phyloP scores from a whole-genome alignment of 331 rosid species.

The Erythrophleum ivorense region DNA sequence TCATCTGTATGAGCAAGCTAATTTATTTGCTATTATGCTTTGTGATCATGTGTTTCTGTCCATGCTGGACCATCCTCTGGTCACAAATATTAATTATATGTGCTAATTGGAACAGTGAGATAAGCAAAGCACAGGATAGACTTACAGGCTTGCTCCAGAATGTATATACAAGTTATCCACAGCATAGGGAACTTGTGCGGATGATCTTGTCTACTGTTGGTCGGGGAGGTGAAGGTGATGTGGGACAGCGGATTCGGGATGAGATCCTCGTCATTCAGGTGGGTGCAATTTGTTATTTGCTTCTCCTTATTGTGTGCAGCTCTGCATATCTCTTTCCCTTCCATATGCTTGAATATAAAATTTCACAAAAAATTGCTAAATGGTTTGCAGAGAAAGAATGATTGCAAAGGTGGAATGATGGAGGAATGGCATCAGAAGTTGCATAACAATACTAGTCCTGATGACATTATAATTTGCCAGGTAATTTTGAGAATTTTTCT shows the following conservation, averaged over 20 bases:
- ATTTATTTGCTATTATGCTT: slow-evolving; percentile 28
- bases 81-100: slow-evolving; percentile 25
- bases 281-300: slow-evolving; percentile 32
- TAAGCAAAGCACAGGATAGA: slow-evolving; percentile 94
- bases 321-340: slow-evolving; percentile 32
- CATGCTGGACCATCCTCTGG: slow-evolving; percentile 33
- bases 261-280: slow-evolving; percentile 98
- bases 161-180: slow-evolving; percentile 74
- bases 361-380: slow-evolving; percentile 32
- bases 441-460: slow-evolving; percentile 99
- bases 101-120: slow-evolving; percentile 72
- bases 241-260: slow-evolving; percentile 98
- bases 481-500: slow-evolving; percentile 54
- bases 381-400: slow-evolving; percentile 74
- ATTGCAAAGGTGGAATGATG: slow-evolving; percentile 94
- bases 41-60: slow-evolving; percentile 16
- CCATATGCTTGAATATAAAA: slow-evolving; percentile 27
- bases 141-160: slow-evolving; percentile 88
- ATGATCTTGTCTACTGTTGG: slow-evolving; percentile 98
- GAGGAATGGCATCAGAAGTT: slow-evolving; percentile 99
- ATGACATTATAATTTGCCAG: slow-evolving; percentile 97
- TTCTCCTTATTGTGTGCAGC: background rate
- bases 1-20: slow-evolving; percentile 14
- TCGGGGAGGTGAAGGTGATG: slow-evolving; percentile 99
- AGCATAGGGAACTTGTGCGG: slow-evolving; percentile 75